These are phyloP conservation scores for Collybiopsis confluens DNA, from an alignment of 768 basidiomycete genomes.

Conservation along the genomic window DNA sequence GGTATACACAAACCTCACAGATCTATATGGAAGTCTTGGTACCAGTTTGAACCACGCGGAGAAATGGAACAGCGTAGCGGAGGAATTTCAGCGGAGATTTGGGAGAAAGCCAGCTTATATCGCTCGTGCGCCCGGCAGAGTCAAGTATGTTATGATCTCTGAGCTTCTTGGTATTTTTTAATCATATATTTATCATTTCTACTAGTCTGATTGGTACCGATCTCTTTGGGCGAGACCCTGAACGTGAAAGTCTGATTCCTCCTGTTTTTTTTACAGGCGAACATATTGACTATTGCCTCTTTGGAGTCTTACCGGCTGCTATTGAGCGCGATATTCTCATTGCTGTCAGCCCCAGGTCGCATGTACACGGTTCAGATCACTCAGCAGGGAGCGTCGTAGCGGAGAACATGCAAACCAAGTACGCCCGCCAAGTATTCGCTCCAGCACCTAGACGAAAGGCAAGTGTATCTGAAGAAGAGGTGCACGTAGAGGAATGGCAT, in stretches of 20 bases:
- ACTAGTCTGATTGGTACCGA: constrained; percentile 39
- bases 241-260: no score
- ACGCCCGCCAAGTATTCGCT: constrained; percentile 53
- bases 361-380: constrained; percentile 15
- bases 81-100: constrained; percentile 60
- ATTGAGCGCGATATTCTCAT: constrained; percentile 82
- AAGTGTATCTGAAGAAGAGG: constrained; percentile 30
- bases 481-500: constrained; percentile 55
- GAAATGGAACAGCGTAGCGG: constrained; percentile 59
- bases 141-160: constrained; percentile 50
- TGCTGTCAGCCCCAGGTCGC: constrained; percentile 55
- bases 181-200: not conserved
- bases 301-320: constrained; percentile 83
- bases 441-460: constrained; percentile 35
- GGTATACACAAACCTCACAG: constrained; percentile 51
- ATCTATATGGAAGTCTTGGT: constrained; percentile 50
- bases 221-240: constrained; percentile 6
- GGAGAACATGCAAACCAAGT: constrained; percentile 60
- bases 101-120: constrained; percentile 67
- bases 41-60: constrained; percentile 52
- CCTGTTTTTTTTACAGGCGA: constrained; percentile 60
- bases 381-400: constrained; percentile 54
- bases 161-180: no score
- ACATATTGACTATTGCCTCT: constrained; percentile 81
- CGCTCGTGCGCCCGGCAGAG: constrained; percentile 73